phyloP scores from a whole-genome alignment of 176 grass and related monocot species.

The Avena insularis region DNA sequence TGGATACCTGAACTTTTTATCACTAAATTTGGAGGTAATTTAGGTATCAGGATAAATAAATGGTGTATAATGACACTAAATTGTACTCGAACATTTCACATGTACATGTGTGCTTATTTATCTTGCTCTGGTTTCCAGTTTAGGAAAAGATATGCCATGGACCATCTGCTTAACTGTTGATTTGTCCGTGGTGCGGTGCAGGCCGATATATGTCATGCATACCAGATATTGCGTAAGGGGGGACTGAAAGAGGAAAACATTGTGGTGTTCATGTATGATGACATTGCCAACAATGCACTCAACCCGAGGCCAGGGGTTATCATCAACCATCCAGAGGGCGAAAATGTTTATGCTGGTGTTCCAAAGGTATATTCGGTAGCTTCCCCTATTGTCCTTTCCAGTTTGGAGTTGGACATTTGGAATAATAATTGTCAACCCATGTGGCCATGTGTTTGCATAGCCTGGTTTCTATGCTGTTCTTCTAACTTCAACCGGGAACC shows the following conservation, averaged over 20 bases:
- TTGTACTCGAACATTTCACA: not conserved
- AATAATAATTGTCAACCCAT: slow-evolving; percentile 3
- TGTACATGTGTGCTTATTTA: not conserved
- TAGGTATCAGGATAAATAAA: no score
- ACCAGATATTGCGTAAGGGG: slow-evolving; percentile 72
- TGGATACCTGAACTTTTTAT: not conserved
- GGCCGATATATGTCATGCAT: slow-evolving; percentile 95
- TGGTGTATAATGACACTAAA: slow-evolving; percentile 5
- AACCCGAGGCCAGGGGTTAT: slow-evolving; percentile 76
- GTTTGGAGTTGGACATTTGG: not conserved
- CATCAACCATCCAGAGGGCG: slow-evolving; percentile 77
- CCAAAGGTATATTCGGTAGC: slow-evolving; percentile 59
- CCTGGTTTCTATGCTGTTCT: not conserved
- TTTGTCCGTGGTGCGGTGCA: slow-evolving; percentile 28
- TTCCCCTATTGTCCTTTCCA: slow-evolving; percentile 24
- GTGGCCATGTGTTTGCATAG: not conserved
- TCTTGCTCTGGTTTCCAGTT: not conserved
- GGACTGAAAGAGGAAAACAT: slow-evolving; percentile 88
- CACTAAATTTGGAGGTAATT: not conserved
- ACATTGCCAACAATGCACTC: slow-evolving; percentile 65
- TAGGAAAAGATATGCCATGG: slow-evolving; percentile 6
- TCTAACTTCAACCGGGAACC: not conserved
- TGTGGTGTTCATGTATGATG: slow-evolving; percentile 91
- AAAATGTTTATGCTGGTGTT: slow-evolving; percentile 85
- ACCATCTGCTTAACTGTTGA: not conserved